Evolutionary conservation across 2,329 filamentous ascomycete genomes (phyloP), one percentile per base, ranked within the genome.

Genomic region (Tothia fuscella): DNA sequence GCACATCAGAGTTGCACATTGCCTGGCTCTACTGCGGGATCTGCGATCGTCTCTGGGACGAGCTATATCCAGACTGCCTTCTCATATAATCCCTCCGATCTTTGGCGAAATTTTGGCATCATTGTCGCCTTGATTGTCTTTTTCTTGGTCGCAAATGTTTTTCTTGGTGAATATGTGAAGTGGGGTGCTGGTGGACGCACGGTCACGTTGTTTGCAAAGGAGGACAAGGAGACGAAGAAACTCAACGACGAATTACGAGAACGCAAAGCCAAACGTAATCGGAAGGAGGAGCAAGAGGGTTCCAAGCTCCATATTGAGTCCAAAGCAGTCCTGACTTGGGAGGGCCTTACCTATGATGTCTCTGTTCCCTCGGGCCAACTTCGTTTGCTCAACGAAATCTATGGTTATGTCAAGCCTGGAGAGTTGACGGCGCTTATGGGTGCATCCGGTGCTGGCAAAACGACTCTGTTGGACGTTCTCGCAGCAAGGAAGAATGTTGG

Each of bases 61-160:
- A 71, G 68, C 12, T 93, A 93, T 55, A 74, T 93, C 46, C 66
- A 71, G 0, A 60, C 75, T 17, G 76, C 70, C 0, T 93, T 83
- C 57, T 70, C 71, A 0, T 93, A 88, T 61, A 57, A 65, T 10
- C 70, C 72, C 0, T 61, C 65, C 1, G 74, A 89, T 39, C 66
- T 91, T 1, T 93, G 86, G 86, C 72, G 84, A 31, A 87, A 91
- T 59, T 84, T 82, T 57, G 84, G 82, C 1, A 91, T 94, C 48
- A 78, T 93, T 46, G 56, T 87, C 9, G 77, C 70, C 2, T 72
- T 93, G 47, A 84, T 93, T 41, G 60, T 80, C 30, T 76, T 77
- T 46, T 93, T 93, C 63, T 67, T 94, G 3, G 59, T 74, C 9
- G 62, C 83, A 44, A 89, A 93, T 49, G 79, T 86, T 29, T 69